Base-by-base conservation (phyloP, 495 filamentous ascomycete species). In the Podospora pseudopauciseta region DNA sequence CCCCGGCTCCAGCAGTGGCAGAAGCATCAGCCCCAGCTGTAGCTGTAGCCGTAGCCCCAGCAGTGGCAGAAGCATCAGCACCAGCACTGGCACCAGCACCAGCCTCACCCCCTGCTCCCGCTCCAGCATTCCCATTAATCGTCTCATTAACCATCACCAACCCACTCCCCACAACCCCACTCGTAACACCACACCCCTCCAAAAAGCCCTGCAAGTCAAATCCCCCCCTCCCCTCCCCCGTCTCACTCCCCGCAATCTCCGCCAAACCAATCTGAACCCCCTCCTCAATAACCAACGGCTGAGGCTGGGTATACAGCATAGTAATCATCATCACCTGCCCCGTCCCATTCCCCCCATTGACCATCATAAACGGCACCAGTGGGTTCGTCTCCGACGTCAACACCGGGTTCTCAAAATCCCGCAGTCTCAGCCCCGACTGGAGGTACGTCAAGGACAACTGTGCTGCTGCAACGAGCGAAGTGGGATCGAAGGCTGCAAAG, bases 271-370 rank as follows among this genome's bases (percentile, higher is more conserved):
- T 54, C 30, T 15, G 44, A 30, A 68, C 71, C 16, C 39, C 59
- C 20, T 69, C 67, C 5, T 63, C 63, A 23, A 74, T 65, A 7
- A 66, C 3, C 5, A 74, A 56, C 5, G 72, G 69, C 26, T 71
- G 67, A 15, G 72, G 72, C 60, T 74, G 72, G 11, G 66, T 39
- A 59, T 66, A 71, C 19, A 74, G 34, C 3, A 74, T 60, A 3
- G 65, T 65, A 49, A 74, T 63, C 26, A 74, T 44, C 63, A 72
- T 34, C n/a, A 65, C 56, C 3, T 60, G 53, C 39, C 9, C 15
- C 39, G 39, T 49, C 39, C 39, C 39, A 30, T 62, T 39, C 1
- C n/a, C 55, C n/a, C 49, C n/a, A 27, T 34, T 65, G 0, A 49
- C 49, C 23, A 71, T n/a, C 30, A 66, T 39, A 55, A 71, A 70